Evolutionary conservation across 768 basidiomycete genomes (phyloP), one percentile per base, ranked within the genome.

Genomic region (Crassisporium funariophilum): DNA sequence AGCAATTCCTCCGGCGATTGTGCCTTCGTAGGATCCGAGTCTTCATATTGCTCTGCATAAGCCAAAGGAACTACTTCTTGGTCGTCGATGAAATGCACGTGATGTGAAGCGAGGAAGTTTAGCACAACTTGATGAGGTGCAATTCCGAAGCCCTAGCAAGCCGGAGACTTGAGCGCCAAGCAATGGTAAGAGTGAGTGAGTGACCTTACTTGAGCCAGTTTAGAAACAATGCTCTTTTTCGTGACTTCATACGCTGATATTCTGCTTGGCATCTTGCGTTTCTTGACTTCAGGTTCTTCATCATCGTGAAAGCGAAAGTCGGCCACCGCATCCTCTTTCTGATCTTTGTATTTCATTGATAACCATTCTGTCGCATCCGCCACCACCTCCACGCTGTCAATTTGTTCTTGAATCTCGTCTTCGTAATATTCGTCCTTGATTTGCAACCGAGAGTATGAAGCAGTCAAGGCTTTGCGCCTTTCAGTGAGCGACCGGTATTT

Each of bases 341-440:
- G 79, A 51, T 83, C 79, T 58, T 88, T 86, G 69, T 91, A 90
- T 64, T 87, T 89, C 78, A 92, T 80, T 17, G 79, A 71, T 38
- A 99, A 64, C 93, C 93, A 99, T 60, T 95, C 95, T 0, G 88
- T 86, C 8, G 88, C 82, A 57, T 99, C 97, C 3, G 89, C 84
- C 16, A 95, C 88, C 50, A 90, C 78, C 66, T 99, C 97, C 33
- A 94, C 85, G 44, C 83, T 84, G 54, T 91, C 86, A 29, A 88
- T 74, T 52, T 79, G 78, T 27, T 81, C 76, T 48, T 76, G 67
- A 50, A 93, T 76, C 46, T 87, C 80, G 35, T 77, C 74, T 54
- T 85, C 79, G 62, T 88, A 94, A 59, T 93, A 92, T 34, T 81
- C 75, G 57, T 94, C 91, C 25, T 74, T 69, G 36, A 83, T 71